Evolutionary conservation across 2,329 filamentous ascomycete species (phyloP), one percentile per base, ranked within the genome.

Genomic region (Aspergillaceae sp.): DNA sequence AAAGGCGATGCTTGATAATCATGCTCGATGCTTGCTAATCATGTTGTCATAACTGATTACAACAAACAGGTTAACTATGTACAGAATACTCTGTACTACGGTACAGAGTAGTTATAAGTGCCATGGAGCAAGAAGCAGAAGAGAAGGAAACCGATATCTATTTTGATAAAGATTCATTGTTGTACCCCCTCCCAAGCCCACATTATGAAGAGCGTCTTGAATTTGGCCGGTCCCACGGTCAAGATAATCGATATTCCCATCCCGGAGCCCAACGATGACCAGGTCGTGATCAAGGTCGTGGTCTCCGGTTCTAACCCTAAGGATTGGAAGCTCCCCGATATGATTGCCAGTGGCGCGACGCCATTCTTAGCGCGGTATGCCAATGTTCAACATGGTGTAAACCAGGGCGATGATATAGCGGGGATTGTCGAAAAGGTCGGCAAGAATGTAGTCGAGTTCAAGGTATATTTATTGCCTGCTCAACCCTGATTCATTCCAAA

Each of bases 401-500:
- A 75, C 58, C 58, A 61, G n/a, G 73, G 73, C 40, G 73, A 76
- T 51, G 74, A 76, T 51, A 74, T 76, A 41, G 72, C 73, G 0
- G 72, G 72, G 28, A 68, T 69, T 34, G 68, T 80, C 4, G 68
- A 76, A 52, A 56, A 62, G 34, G 70, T 78, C 10, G 77, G 76
- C 4, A 55, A 65, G 8, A 65, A 71, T 38, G 75, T 80, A 4
- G 70, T 63, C 32, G 75, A 77, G 47, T 79, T 80, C 67, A 72
- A 73, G 34, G 44, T 47, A 29, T 32, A 19, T 19, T 19, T 19
- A 19, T 19, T 19, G 19, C 19, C 19, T 19, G 19, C 19, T 19
- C 19, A 19, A 19, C 19, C 19, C 19, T 19, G 19, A 19, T 19
- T 19, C 19, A 19, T 19, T 19, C 19, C 19, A 19, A 19, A 1